Conservation (phyloP, 2,329 filamentous ascomycete genomes). For the Neonectria neomacrospora region DNA sequence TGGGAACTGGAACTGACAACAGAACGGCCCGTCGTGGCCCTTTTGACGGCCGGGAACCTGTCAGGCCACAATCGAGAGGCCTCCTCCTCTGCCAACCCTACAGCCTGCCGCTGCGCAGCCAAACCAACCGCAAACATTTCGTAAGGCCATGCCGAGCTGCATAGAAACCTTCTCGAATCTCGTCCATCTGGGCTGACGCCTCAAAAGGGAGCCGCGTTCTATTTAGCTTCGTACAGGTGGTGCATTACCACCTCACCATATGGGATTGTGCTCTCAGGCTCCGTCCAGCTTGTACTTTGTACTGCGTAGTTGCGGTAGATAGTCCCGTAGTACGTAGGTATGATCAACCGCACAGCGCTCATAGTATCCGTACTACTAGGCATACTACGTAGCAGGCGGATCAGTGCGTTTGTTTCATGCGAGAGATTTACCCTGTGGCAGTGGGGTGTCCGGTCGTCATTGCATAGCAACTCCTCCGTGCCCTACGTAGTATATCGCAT, state of each 20-base stretch:
- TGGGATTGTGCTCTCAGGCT: neutral
- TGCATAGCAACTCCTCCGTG: neutral
- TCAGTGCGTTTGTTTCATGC: conserved; percentile 2
- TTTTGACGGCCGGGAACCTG: neutral
- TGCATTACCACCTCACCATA: neutral
- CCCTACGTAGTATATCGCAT: neutral
- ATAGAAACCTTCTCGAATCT: conserved; percentile 25
- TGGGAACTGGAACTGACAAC: neutral
- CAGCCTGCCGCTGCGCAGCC: neutral
- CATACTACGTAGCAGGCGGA: neutral
- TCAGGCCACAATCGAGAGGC: conserved; percentile 20
- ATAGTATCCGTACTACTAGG: no score
- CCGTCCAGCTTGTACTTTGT: neutral
- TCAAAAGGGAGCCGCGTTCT: neutral
- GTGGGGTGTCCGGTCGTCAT: neutral
- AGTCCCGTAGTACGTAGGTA: no score
- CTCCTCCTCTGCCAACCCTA: conserved; percentile 2
- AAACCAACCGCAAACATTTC: neutral
- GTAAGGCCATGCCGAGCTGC: conserved; percentile 6
- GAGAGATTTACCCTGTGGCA: neutral
- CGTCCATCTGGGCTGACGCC: neutral
- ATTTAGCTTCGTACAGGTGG: conserved; percentile 1
- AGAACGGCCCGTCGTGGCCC: neutral
- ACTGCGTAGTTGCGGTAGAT: no score
- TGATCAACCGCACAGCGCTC: no score